A percentile compares a stretch with the other conserved stretches of the same genome.
These are phyloP conservation scores for Gloeostereum incarnatum DNA, from an alignment of 768 basidiomycete genomes.

Conservation along the genomic window DNA sequence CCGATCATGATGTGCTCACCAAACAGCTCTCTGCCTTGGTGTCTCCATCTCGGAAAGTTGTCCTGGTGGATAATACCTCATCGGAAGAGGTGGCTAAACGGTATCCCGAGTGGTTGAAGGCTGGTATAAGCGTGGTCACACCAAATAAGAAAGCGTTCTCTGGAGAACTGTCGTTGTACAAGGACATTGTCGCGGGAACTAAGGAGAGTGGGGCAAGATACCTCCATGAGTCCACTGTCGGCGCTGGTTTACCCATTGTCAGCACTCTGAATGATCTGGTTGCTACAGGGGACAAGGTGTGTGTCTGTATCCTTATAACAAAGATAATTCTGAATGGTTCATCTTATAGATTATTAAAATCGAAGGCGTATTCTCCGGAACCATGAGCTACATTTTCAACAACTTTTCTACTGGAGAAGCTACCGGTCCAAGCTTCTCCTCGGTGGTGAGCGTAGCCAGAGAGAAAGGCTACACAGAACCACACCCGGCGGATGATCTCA, in stretches of 20 bases:
- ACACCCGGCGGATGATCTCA: conserved; percentile 93
- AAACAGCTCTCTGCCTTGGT: conserved; percentile 36
- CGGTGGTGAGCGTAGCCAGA: conserved; percentile 80
- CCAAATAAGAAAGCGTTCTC: conserved; percentile 98
- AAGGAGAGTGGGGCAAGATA: conserved; percentile 54
- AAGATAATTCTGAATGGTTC: too few species aligned
- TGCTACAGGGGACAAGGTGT: conserved; percentile 83
- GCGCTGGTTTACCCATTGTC: conserved; percentile 90
- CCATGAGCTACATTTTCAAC: conserved; percentile 99
- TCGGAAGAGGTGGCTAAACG: conserved; percentile 69
- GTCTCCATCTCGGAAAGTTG: conserved; percentile 36
- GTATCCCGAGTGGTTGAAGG: conserved; percentile 73
- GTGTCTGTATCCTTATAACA: conserved; percentile 9
- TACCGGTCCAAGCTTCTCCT: conserved; percentile 73
- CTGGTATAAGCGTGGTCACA: conserved; percentile 83
- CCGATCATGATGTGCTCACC: conserved; percentile 29
- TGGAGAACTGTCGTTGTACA: conserved; percentile 56
- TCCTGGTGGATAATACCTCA: conserved; percentile 90
- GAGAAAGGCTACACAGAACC: conserved; percentile 98
- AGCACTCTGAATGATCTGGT: conserved; percentile 89
- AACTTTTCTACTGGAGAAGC: conserved; percentile 71
- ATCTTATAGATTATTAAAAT: conserved; percentile 65
- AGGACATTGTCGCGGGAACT: conserved; percentile 54
- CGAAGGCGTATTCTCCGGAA: conserved; percentile 97
- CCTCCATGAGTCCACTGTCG: conserved; percentile 87